Evolutionary conservation across 169 alveolate genomes (phyloP).

Genomic region (Toxoplasma gondii): DNA sequence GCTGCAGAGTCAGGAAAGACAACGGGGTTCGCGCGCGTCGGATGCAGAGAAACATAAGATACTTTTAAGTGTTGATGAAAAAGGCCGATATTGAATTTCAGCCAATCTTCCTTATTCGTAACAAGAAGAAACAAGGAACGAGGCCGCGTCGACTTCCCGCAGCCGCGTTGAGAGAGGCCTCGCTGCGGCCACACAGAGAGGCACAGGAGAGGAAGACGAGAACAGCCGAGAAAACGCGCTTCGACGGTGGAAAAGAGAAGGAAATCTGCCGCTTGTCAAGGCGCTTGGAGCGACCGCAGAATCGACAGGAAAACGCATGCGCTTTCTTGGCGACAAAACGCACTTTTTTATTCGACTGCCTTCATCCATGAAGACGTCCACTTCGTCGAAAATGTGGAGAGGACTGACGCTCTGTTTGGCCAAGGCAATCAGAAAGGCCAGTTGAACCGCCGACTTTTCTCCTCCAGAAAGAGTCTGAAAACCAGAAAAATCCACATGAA

Average conservation of each 20-base stretch:
- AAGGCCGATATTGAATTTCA: neutral
- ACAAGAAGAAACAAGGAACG: too few species aligned
- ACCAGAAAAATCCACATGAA: neutral
- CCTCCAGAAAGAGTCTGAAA: conserved; percentile 52
- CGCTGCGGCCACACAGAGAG: too few species aligned
- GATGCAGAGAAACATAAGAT: neutral
- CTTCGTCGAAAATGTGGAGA: conserved; percentile 49
- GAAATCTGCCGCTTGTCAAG: too few species aligned
- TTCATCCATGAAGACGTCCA: conserved; percentile 63
- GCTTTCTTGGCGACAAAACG: neutral
- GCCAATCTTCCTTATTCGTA: too few species aligned
- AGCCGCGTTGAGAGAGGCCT: too few species aligned
- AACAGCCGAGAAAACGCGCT: too few species aligned
- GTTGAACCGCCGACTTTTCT: conserved; percentile 42
- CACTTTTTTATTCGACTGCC: conserved; percentile 44
- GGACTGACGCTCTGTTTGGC: conserved; percentile 33
- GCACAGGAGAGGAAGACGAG: too few species aligned
- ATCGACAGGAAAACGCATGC: too few species aligned
- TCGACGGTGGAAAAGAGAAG: too few species aligned
- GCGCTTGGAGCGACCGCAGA: too few species aligned
- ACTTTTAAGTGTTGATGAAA: neutral
- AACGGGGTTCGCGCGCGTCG: too few species aligned
- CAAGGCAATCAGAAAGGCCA: conserved; percentile 49
- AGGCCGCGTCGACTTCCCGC: too few species aligned
- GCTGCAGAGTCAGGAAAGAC: conserved; percentile 18